These are phyloP conservation scores for Crepidotus variabilis DNA, from an alignment of 768 basidiomycete species.

Conservation along the genomic window DNA sequence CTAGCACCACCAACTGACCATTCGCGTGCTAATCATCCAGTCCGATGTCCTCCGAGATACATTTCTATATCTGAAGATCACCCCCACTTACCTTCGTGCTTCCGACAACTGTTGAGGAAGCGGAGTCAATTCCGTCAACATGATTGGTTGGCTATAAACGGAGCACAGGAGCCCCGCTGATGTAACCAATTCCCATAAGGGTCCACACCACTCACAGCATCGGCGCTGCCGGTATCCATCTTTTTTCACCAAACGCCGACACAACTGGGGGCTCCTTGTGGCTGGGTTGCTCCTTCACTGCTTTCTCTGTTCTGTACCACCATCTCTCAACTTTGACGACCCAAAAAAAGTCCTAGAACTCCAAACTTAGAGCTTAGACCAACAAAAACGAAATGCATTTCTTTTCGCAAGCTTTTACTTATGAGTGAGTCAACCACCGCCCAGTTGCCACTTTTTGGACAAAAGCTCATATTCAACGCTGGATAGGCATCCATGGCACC, in stretches of 20 bases:
- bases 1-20: too few species aligned
- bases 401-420: conserved; percentile 80
- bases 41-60: too few species aligned
- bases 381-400: conserved; percentile 62
- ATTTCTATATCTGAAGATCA: too few species aligned
- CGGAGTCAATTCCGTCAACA: conserved; percentile 3
- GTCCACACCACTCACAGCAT: neutral
- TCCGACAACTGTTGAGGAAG: neutral
- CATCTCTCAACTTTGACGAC: neutral
- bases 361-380: neutral
- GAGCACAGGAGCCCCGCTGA: neutral
- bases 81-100: too few species aligned
- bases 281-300: neutral
- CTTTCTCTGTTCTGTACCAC: neutral
- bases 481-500: conserved; percentile 81
- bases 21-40: too few species aligned
- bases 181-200: neutral
- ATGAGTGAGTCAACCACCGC: conserved; percentile 56
- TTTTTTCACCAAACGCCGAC: neutral
- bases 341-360: neutral
- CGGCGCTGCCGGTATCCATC: neutral
- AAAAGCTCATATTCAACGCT: conserved; percentile 7
- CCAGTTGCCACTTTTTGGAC: conserved; percentile 6
- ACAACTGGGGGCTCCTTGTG: neutral
- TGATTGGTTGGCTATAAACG: conserved; percentile 8